Evolutionary conservation across 2,329 filamentous ascomycete genomes (phyloP).

Genomic region (Arthrobotrys musiformis): DNA sequence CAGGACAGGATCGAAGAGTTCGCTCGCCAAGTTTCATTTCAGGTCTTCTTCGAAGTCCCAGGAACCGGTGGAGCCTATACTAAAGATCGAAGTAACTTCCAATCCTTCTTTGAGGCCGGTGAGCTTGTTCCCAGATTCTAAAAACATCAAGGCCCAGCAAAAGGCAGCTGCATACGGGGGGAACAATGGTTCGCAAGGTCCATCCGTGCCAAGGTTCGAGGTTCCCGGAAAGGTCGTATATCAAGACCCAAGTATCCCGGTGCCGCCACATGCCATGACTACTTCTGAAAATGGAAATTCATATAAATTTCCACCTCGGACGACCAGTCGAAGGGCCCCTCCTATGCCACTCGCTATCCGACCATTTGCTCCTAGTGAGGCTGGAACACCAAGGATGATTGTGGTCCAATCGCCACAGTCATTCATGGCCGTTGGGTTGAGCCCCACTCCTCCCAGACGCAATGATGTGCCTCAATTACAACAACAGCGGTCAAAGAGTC

Average conservation of each 20-base stretch:
- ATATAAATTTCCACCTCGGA: conserved; percentile 24
- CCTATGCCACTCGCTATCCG: conserved; percentile 10
- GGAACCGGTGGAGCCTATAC: conserved; percentile 11
- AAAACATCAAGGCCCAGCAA: conserved; percentile 10
- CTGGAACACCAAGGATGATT: not conserved
- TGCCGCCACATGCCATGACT: conserved; percentile 4
- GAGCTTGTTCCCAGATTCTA: conserved; percentile 30
- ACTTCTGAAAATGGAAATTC: not conserved
- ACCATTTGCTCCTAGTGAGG: not conserved
- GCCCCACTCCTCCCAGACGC: not conserved
- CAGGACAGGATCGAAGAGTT: conserved; percentile 17
- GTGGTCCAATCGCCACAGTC: conserved; percentile 6
- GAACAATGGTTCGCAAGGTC: not conserved
- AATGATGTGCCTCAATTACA: not conserved
- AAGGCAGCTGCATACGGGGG: not conserved
- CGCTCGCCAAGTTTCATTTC: conserved; percentile 26
- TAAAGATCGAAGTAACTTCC: conserved; percentile 50
- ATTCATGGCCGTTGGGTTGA: conserved; percentile 1
- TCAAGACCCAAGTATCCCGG: not conserved
- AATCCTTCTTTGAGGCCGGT: conserved; percentile 30
- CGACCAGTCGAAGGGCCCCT: conserved; percentile 6
- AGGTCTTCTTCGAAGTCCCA: conserved; percentile 24
- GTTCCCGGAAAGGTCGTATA: conserved; percentile 36
- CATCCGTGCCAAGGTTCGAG: conserved; percentile 36
- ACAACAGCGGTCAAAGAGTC: not conserved